These are phyloP conservation scores for Yarrowia osloensis DNA, from an alignment of 805 yeast species.

Conservation along the genomic window DNA sequence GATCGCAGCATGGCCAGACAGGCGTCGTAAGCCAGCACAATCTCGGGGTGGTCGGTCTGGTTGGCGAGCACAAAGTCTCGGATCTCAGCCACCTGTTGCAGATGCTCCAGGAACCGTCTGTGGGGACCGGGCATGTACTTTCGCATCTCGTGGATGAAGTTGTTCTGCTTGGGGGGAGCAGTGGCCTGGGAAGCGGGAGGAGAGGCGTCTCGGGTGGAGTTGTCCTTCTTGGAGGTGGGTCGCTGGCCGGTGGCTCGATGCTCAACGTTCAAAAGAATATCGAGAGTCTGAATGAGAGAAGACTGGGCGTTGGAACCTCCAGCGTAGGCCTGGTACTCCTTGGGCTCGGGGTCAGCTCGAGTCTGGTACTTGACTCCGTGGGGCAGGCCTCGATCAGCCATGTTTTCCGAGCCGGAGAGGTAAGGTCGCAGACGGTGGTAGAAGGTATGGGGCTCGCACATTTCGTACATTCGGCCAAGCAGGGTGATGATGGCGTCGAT, in stretches of 20 bases:
- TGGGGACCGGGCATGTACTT: conserved; percentile 88
- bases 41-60: conserved; percentile 49
- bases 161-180: conserved; percentile 38
- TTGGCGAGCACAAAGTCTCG: conserved; percentile 61
- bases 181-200: conserved; percentile 37
- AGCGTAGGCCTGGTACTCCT: conserved; percentile 56
- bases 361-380: conserved; percentile 78
- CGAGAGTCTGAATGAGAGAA: conserved; percentile 84
- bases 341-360: conserved; percentile 44
- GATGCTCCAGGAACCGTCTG: conserved; percentile 65
- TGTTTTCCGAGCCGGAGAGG: conserved; percentile 91
- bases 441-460: conserved; percentile 92
- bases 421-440: conserved; percentile 85
- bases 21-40: conserved; percentile 78
- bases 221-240: conserved; percentile 34
- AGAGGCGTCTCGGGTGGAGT: conserved; percentile 32
- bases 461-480: conserved; percentile 81
- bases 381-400: conserved; percentile 81
- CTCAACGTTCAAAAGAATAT: conserved; percentile 69
- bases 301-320: conserved; percentile 97
- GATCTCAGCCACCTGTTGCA: conserved; percentile 60
- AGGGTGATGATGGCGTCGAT: conserved; percentile 74
- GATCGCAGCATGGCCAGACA: conserved; percentile 84
- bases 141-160: conserved; percentile 82
- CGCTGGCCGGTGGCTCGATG: conserved; percentile 78